phyloP scores from a whole-genome alignment of 768 basidiomycete genomes.

The Suillus occidentalis region DNA sequence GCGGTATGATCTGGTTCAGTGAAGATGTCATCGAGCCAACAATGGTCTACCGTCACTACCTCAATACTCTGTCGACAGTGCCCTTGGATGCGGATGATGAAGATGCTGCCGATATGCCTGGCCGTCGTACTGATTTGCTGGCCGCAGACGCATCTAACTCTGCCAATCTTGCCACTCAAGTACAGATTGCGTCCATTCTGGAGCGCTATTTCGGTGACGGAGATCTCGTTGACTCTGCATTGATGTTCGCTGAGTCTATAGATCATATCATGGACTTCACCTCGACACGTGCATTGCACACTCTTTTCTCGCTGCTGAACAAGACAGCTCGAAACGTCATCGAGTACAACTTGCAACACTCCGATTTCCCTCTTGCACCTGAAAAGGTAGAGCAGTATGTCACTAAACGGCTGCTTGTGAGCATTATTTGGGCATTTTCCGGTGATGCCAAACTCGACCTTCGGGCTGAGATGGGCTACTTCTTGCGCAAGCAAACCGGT shows the following conservation, averaged over 20 bases:
- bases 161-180: conserved; percentile 71
- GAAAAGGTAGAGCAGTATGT: conserved; percentile 92
- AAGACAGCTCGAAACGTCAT: conserved; percentile 92
- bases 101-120: conserved; percentile 57
- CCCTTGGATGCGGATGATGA: conserved; percentile 92
- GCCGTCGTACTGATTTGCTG: conserved; percentile 55
- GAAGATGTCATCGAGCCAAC: conserved; percentile 89
- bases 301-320: conserved; percentile 95
- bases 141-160: conserved; percentile 50
- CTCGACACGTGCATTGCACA: conserved; percentile 84
- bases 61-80: conserved; percentile 69
- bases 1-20: conserved; percentile 99
- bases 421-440: conserved; percentile 96
- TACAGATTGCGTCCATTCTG: conserved; percentile 69
- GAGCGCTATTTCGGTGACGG: conserved; percentile 81
- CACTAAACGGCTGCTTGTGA: conserved; percentile 84
- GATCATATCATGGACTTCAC: conserved; percentile 99
- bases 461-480: conserved; percentile 87
- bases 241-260: conserved; percentile 78
- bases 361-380: conserved; percentile 85
- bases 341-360: conserved; percentile 92
- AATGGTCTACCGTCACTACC: conserved; percentile 92
- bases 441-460: conserved; percentile 93
- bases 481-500: conserved; percentile 78
- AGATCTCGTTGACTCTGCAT: conserved; percentile 78